Base-by-base conservation (phyloP, 805 yeast species). In the Lachancea fermentati region DNA sequence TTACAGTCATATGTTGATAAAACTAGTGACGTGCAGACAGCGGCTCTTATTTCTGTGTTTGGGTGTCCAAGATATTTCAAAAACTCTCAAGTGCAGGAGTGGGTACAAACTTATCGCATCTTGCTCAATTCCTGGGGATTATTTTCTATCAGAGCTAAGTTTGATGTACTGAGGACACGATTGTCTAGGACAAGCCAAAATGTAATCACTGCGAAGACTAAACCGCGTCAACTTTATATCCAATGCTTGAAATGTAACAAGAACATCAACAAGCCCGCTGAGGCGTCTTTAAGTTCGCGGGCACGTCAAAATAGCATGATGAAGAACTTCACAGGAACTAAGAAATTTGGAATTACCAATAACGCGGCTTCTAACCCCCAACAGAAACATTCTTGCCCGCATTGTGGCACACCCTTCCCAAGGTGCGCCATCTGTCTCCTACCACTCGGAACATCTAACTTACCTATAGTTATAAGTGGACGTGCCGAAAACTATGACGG, bases 11-110 rank as follows among this genome's bases (percentile, higher is more conserved):
- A 84, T 61, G 93, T 89, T 25, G 91, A 88, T 60, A 72, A 89
- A 51, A 85, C 95, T 0, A 76, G 86, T 39, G 98, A 91, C 59
- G 83, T 88, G 2, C 98, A 91, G 59, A 88, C 95, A 0, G 96
- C 95, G 0, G 81, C 95, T 0, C 63, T 89, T 38, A 78, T 91
- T 3, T 75, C 86, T 0, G 71, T 89, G 4, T 85, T 75, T 64
- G 95, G 88, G 0, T 81, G 81, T 37, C 97, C 97, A 0, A 69
- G 88, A 44, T 89, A 83, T 59, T 86, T 89, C 59, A 63, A 63
- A 7, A 96, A 87, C 57, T 65, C 62, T 4, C 66, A 95, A 42
- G 86, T 82, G 2, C 82, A 80, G 22, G 75, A 73, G 43, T 91
- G 98, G 98, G 71, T 81, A 3, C 76, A 75, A 34, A 72, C 78